Base-by-base conservation (phyloP, 345 rosid genomes). In the Xanthoceras sorbifolium region DNA sequence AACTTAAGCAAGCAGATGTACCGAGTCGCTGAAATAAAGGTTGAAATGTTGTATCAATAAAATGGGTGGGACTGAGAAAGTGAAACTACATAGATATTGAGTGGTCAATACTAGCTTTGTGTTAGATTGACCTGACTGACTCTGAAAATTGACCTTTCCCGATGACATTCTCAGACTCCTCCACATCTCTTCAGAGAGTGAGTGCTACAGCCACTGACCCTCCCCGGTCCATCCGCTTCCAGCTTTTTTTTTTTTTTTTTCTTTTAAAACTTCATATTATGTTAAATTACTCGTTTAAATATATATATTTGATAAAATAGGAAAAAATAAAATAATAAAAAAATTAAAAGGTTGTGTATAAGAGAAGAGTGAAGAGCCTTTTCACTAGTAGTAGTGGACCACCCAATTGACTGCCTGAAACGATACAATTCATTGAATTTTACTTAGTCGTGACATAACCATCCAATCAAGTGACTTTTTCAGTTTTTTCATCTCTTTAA, bases 31-130 rank as follows among this genome's bases (percentile, higher is more conserved):
- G 66, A n/a, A 71, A 77, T 63, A 78, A 71, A 76, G 20, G 26
- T 12, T 31, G 59, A 66, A 48, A 64, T 75, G 61, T 75, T 46
- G 46, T 46, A 34, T 54, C 55, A 50, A 62, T 20, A 71, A 44
- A n/a, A 54, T 17, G 22, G 20, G n/a, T 64, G n/a, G 57, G 32
- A 67, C 36, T 15, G 42, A 69, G 36, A 65, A 36, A 54, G 10
- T 48, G 34, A 59, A 46, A 71, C 48, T 32, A 15, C 66, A 50
- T 22, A 36, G 20, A 14, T 0, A 65, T 59, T 23, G 73, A 67
- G 81, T 31, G 73, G 81, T 78, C 81, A 72, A 65, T 29, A 40
- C 3, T n/a, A n/a, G 71, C 29, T 36, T 12, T 48, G 64, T 54
- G 26, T 23, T 10, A 48, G 62, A 50, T 22, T n/a, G n/a, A n/a